Base-by-base conservation (phyloP, 176 grass and related monocot genomes). In the Rhynchospora tenuis region DNA sequence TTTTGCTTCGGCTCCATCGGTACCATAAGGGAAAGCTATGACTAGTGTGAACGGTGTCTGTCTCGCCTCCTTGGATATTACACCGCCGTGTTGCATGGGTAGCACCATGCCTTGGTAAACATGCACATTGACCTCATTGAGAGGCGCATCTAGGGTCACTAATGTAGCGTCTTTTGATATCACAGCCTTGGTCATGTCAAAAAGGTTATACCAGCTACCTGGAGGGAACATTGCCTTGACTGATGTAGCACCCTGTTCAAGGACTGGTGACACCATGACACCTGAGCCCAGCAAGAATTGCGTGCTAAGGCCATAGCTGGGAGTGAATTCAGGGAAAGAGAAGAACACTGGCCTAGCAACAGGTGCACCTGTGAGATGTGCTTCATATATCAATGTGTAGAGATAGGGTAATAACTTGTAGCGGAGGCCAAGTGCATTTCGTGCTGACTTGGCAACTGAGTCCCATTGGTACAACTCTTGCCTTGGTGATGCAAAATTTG, bases 171-270 rank as follows among this genome's bases (percentile, higher is more conserved):
- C 60, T 19, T 47, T 46, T 47, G 95, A 92, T 2, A 89, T 82
- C 45, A 98, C 92, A 2, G 59, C 87, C 84, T 91, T 91, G 6
- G 79, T 80, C 46, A 72, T 80, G 89, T 98, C 92, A 88, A 98
- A 98, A 56, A 98, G 79, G 79, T 88, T 98, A 88, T 94, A 98
- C 95, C 95, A 98, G 17, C 81, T 88, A 17, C 95, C 95, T 7
- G 89, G 92, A 5, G 95, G 95, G 78, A 98, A 98, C 79, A 91
- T 11, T 6, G 89, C 92, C 20, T 51, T 72, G 55, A 98, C 95
- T 6, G 89, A 85, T 4, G 61, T 90, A 10, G 90, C 90, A 62
- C 87, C 95, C 65, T 93, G 5, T 73, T 94, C 46, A 1, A 98
- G 89, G 0, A 95, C 95, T 0, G 95, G 95, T 0, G 95, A 98